phyloP scores from a whole-genome alignment of 805 yeast species.

The Scheffersomyces ergatensis region DNA sequence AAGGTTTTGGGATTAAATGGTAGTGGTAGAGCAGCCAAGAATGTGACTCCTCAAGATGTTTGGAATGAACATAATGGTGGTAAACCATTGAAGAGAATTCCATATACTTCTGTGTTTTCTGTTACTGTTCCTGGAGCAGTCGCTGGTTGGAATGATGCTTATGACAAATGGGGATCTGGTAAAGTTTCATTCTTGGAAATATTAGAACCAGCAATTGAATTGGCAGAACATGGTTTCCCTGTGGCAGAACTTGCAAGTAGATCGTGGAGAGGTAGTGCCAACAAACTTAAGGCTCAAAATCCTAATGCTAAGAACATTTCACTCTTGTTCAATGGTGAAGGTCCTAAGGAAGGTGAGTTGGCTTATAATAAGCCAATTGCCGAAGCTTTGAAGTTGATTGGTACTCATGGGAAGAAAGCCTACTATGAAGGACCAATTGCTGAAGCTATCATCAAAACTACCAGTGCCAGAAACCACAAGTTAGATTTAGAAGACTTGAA shows the following conservation, averaged over 20 bases:
- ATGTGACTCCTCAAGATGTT: conserved; percentile 47
- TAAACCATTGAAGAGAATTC: conserved; percentile 48
- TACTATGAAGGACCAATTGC: conserved; percentile 75
- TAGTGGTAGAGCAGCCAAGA: conserved; percentile 65
- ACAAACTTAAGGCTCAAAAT: conserved; percentile 36
- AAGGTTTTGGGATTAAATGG: conserved; percentile 71
- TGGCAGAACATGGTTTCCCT: conserved; percentile 68
- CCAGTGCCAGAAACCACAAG: conserved; percentile 54
- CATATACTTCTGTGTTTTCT: conserved; percentile 51
- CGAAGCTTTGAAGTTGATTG: conserved; percentile 48
- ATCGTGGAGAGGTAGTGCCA: conserved; percentile 44
- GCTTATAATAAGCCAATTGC: conserved; percentile 55
- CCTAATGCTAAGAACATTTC: conserved; percentile 26
- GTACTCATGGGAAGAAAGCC: conserved; percentile 57
- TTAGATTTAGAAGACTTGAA: conserved; percentile 55
- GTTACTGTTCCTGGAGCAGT: conserved; percentile 78
- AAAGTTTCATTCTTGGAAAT: conserved; percentile 57
- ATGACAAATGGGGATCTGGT: conserved; percentile 71
- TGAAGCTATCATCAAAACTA: conserved; percentile 54
- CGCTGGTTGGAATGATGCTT: conserved; percentile 76
- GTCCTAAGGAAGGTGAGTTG: conserved; percentile 59
- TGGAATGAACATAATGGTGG: conserved; percentile 36
- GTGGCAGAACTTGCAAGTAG: conserved; percentile 58
- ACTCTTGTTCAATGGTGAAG: conserved; percentile 34
- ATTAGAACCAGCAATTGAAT: conserved; percentile 61